A percentile compares a stretch with the other conserved stretches of the same genome.
phyloP scores from a whole-genome alignment of 1,284 basidiomycete species.

The Peniophora sp. region DNA sequence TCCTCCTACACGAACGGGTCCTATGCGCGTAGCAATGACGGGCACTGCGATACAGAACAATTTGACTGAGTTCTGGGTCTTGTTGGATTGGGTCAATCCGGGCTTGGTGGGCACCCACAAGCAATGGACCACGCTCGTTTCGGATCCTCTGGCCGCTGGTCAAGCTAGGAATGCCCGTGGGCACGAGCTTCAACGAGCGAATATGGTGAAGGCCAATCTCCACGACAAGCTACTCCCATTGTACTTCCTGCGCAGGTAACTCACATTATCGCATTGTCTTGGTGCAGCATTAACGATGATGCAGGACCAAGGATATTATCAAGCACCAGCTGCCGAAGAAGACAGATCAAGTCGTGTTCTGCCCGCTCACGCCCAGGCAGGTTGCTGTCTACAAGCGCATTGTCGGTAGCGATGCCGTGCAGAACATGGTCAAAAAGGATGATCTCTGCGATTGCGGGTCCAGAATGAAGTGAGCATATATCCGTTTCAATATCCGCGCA shows the following conservation, averaged over 20 bases:
- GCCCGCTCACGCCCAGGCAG: constrained; percentile 67
- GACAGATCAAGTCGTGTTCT: constrained; percentile 83
- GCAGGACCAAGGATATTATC: constrained; percentile 79
- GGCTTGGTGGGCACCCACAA: constrained; percentile 53
- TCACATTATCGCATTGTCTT: constrained; percentile 7
- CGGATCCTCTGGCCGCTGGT: constrained; percentile 57
- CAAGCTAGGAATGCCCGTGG: constrained; percentile 55
- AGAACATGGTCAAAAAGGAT: constrained; percentile 60
- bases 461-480: constrained; percentile 36
- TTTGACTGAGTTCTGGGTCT: constrained; percentile 78
- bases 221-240: constrained; percentile 61
- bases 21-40: constrained; percentile 65
- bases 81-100: constrained; percentile 77
- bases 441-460: constrained; percentile 69
- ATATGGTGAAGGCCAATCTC: constrained; percentile 47
- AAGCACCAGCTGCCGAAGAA: constrained; percentile 75
- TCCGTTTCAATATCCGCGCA: not conserved
- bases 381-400: constrained; percentile 65
- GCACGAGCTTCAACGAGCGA: constrained; percentile 47
- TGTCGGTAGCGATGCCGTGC: constrained; percentile 49
- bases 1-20: constrained; percentile 6
- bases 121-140: constrained; percentile 66
- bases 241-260: constrained; percentile 71
- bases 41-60: constrained; percentile 82
- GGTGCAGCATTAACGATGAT: constrained; percentile 3